A percentile compares a stretch with the other conserved stretches of the same genome.
phyloP scores from a whole-genome alignment of 352 stramenopile species.

The Globisporangium orthogonon region DNA sequence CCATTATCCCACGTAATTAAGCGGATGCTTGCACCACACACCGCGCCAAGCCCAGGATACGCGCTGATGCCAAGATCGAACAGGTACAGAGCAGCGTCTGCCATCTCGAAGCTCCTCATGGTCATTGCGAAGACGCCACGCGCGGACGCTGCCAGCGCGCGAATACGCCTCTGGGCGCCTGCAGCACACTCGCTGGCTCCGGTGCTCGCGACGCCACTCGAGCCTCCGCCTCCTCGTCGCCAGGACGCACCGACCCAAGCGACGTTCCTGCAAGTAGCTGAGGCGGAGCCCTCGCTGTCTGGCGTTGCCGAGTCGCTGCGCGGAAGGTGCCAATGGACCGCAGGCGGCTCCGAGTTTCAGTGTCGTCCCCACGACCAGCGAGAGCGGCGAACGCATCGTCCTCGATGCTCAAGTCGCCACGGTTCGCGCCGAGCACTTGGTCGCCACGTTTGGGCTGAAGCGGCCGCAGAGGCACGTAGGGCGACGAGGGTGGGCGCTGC shows the following conservation, averaged over 20 bases:
- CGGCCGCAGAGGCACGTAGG: constrained; percentile 18
- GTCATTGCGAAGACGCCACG: too few species aligned
- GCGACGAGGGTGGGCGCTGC: constrained; percentile 4
- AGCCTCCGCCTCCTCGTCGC: background rate
- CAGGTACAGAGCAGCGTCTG: background rate
- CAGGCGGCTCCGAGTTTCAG: constrained; percentile 3
- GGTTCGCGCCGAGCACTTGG: constrained; percentile 17
- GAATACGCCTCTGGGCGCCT: background rate
- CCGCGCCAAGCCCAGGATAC: too few species aligned
- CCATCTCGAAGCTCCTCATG: too few species aligned
- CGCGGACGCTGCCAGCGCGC: background rate
- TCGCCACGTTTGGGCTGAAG: constrained; percentile 21
- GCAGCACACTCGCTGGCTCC: background rate
- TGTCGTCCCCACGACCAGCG: too few species aligned
- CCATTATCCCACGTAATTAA: too few species aligned
- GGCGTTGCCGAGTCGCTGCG: constrained; percentile 6
- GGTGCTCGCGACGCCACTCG: too few species aligned
- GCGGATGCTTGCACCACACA: too few species aligned
- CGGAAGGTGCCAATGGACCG: constrained; percentile 22
- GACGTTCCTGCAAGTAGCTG: constrained; percentile 2
- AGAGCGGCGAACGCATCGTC: background rate
- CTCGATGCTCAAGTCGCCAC: background rate
- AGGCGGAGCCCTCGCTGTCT: background rate
- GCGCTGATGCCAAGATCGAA: too few species aligned
- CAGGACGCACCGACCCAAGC: background rate